phyloP scores from a whole-genome alignment of 2,329 filamentous ascomycete species.

The Sclerotinia minor region DNA sequence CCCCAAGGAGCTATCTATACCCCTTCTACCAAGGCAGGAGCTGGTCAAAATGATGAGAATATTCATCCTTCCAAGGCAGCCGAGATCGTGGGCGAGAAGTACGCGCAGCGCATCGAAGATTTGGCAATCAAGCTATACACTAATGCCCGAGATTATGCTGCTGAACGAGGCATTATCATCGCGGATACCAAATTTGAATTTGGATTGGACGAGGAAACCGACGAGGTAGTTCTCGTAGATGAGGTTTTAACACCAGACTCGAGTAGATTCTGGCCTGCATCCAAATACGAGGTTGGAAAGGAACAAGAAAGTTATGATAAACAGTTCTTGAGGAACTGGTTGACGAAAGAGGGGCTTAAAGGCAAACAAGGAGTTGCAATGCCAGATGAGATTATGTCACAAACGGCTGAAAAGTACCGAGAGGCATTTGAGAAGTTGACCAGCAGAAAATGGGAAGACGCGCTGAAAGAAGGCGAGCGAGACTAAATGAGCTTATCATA shows the following conservation, averaged over 20 bases:
- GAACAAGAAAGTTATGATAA: slow-evolving; percentile 88
- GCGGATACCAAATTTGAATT: slow-evolving; percentile 78
- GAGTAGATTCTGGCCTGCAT: slow-evolving; percentile 82
- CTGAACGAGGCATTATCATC: slow-evolving; percentile 64
- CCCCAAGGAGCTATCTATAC: slow-evolving; percentile 63
- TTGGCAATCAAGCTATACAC: slow-evolving; percentile 61
- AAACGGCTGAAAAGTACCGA: slow-evolving; percentile 70
- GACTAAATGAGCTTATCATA: background rate
- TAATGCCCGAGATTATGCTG: slow-evolving; percentile 54
- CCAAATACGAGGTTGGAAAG: slow-evolving; percentile 68
- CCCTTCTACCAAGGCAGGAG: slow-evolving; percentile 66
- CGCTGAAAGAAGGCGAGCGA: slow-evolving; percentile 8
- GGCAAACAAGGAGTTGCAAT: slow-evolving; percentile 71
- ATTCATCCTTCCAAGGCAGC: slow-evolving; percentile 59
- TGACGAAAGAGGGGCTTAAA: slow-evolving; percentile 71
- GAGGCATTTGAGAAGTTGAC: slow-evolving; percentile 74
- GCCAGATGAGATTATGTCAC: slow-evolving; percentile 67
- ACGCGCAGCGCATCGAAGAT: slow-evolving; percentile 60
- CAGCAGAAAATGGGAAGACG: slow-evolving; percentile 49
- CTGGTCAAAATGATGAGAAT: slow-evolving; percentile 68
- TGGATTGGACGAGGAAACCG: slow-evolving; percentile 58
- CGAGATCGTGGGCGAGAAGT: slow-evolving; percentile 52
- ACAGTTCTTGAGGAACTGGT: slow-evolving; percentile 80
- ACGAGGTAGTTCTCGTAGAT: slow-evolving; percentile 67
- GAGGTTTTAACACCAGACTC: slow-evolving; percentile 77